These are phyloP conservation scores for Pichia occidentalis DNA, from an alignment of 805 yeast species.

Conservation along the genomic window DNA sequence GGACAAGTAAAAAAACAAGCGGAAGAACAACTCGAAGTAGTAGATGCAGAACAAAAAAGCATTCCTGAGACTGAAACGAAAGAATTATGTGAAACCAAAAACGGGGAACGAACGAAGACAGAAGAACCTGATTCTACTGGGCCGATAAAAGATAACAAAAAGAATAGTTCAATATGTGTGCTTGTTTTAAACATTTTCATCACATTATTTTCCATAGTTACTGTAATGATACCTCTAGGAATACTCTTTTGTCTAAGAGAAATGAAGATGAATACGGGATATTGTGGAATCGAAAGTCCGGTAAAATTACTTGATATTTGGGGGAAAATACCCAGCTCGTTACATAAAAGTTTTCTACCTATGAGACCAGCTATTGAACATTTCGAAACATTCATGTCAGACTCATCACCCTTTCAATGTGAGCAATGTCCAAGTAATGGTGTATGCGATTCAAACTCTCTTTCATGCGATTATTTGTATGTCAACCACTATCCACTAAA, in stretches of 20 bases:
- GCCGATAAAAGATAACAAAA: neutral
- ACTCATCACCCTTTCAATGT: constrained; percentile 41
- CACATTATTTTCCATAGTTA: neutral
- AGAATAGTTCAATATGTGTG: constrained; percentile 3
- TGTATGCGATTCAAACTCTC: constrained; percentile 52
- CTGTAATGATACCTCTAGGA: neutral
- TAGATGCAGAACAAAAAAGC: too few species aligned
- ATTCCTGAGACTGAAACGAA: neutral
- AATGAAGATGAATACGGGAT: constrained; percentile 58
- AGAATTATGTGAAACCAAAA: too few species aligned
- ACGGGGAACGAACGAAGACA: too few species aligned
- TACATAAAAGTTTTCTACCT: constrained; percentile 7
- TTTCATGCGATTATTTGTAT: constrained; percentile 69
- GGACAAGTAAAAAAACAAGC: constrained; percentile 2
- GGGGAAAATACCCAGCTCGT: constrained; percentile 17
- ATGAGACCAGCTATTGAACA: constrained; percentile 25
- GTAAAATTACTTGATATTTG: constrained; percentile 4
- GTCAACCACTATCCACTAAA: constrained; percentile 46
- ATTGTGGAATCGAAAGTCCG: constrained; percentile 45
- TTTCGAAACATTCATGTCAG: constrained; percentile 43
- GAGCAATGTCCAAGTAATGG: constrained; percentile 78
- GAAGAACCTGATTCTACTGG: neutral
- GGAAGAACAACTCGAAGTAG: constrained; percentile 12
- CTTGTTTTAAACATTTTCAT: neutral
- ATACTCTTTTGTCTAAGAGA: constrained; percentile 52